Evolutionary conservation across 352 stramenopile species (phyloP), one percentile per base, ranked within the genome.

Genomic region (Phytopythium helicoides): DNA sequence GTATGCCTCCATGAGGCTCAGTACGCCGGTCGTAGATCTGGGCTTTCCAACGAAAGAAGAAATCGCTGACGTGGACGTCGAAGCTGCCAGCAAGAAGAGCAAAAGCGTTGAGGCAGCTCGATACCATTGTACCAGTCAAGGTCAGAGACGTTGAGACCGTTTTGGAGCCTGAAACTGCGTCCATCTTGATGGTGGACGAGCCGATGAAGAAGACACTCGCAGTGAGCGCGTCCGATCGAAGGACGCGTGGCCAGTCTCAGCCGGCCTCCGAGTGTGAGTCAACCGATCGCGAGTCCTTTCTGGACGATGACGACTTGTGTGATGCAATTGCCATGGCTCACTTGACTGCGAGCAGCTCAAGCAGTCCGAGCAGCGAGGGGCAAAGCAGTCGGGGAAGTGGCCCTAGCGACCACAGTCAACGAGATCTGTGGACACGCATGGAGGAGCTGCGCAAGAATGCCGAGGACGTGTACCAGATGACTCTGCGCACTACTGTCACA

Each of bases 381-480:
- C 31, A 28, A 23, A 33, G 2, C 21, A 50, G 31, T 22, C 11
- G 7, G n/a, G 39, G 10, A 12, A 33, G 16, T 9, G 18, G 11
- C 31, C 35, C 28, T 31, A 33, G 11, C 14, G 9, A 5, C 46
- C 16, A 40, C 31, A 34, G 46, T 31, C 56, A 60, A 36, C 52
- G 31, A 31, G 64, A 73, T 6, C 45, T 69, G 23, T 63, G 64
- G 34, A 40, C 16, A 18, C 64, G 64, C 35, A 73, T 73, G 60
- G 39, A 60, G 36, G 56, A 70, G 48, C 52, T 73, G 56, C 53
- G 61, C 12, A 49, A 62, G 39, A 67, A 62, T 14, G 64, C 61
- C 25, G 64, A 73, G 52, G 65, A 53, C 41, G 61, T 66, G 10
- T 73, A 68, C 52, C 61, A 70, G 26, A 11, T 70, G 14, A 68